Evolutionary conservation across 2,329 filamentous ascomycete genomes (phyloP).

Genomic region (Colletotrichum falcatum): DNA sequence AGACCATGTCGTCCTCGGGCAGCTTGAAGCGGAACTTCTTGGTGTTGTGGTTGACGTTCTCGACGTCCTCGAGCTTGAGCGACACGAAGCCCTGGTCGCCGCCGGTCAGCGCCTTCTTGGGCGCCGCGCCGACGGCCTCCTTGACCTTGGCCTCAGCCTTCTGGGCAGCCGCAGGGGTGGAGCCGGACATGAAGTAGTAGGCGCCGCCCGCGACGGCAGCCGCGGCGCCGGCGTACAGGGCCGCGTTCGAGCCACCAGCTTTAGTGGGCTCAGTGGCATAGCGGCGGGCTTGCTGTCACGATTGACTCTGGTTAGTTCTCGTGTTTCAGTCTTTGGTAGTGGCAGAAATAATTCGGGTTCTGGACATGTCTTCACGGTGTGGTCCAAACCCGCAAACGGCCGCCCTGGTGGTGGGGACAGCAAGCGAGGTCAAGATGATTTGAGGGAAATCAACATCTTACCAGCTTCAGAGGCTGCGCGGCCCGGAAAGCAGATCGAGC

Average conservation of each 20-base stretch:
- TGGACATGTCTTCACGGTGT: not conserved
- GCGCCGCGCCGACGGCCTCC: conserved; percentile 54
- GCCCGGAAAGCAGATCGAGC: conserved; percentile 73
- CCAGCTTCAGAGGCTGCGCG: conserved; percentile 74
- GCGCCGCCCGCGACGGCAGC: conserved; percentile 68
- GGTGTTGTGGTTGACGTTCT: conserved; percentile 91
- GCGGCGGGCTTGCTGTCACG: conserved; percentile 58
- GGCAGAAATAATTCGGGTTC: not conserved
- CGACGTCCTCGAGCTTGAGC: conserved; percentile 81
- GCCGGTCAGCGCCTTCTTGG: conserved; percentile 74
- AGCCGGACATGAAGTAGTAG: conserved; percentile 67
- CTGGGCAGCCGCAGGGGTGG: conserved; percentile 56
- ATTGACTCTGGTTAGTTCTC: conserved; percentile 47
- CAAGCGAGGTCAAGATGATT: not conserved
- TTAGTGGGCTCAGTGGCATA: conserved; percentile 77
- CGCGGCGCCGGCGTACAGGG: conserved; percentile 71
- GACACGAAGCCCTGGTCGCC: conserved; percentile 91
- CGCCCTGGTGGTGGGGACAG: not conserved
- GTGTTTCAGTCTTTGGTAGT: not conserved
- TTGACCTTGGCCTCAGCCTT: conserved; percentile 68
- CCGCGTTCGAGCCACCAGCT: conserved; percentile 64
- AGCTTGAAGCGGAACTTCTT: conserved; percentile 92
- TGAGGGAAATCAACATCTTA: conserved; percentile 53
- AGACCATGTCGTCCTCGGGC: conserved; percentile 85
- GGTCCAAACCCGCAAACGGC: not conserved